Conservation (phyloP, 306 rosid species). For the Cucurbita maxima region DNA sequence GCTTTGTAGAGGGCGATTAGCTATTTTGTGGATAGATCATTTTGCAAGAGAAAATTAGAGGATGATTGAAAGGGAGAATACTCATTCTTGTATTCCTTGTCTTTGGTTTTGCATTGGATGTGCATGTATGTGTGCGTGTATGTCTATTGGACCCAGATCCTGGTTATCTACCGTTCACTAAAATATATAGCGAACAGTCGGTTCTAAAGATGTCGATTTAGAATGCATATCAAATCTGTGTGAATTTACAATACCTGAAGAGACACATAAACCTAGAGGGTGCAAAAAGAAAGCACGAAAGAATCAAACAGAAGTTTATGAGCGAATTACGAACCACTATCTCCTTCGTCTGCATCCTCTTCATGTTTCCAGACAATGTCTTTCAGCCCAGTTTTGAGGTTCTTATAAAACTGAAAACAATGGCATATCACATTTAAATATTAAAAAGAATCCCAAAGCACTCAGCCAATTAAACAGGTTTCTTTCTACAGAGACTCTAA, state of each 20-base stretch:
- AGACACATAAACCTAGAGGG: not conserved
- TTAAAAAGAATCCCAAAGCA: not conserved
- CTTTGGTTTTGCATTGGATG: not conserved
- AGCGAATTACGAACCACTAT: conserved; percentile 23
- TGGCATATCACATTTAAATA: not conserved
- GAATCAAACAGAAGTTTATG: not conserved
- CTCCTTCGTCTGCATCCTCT: conserved; percentile 31
- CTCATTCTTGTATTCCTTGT: not conserved
- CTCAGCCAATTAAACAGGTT: not conserved
- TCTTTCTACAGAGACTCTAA: not conserved
- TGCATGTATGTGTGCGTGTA: not conserved
- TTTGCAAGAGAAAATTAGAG: not conserved
- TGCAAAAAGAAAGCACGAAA: not conserved
- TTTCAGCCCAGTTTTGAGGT: conserved; percentile 30
- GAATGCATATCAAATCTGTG: too few relatives aligned
- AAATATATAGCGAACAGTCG: too few relatives aligned
- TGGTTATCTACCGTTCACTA: not conserved
- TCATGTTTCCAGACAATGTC: conserved; percentile 51
- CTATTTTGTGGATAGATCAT: not conserved
- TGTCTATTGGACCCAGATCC: not conserved
- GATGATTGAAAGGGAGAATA: not conserved
- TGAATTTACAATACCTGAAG: not conserved
- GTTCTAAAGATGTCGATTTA: too few relatives aligned
- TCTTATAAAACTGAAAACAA: conserved; percentile 16
- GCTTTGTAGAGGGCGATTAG: not conserved